Conservation (phyloP, 352 stramenopile genomes). For the Aphanomyces invadans region DNA sequence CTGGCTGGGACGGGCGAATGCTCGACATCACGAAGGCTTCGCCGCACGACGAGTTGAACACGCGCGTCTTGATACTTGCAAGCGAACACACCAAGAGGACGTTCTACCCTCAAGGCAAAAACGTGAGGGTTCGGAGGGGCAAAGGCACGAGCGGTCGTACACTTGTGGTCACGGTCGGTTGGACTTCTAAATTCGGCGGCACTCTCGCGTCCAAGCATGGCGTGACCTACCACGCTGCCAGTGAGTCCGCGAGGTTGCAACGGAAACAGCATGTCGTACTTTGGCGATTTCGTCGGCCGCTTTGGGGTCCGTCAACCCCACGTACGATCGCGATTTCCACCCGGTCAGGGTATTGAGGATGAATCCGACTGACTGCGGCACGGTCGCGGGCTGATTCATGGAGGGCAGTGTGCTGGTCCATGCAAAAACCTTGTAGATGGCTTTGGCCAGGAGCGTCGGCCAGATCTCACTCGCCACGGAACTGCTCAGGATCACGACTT, state of each 20-base stretch:
- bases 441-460: constrained; percentile 56
- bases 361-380: constrained; percentile 15
- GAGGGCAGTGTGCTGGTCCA: constrained; percentile 31
- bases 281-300: constrained; percentile 18
- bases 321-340: constrained; percentile 18
- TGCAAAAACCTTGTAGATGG: constrained; percentile 55
- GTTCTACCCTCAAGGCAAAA: constrained; percentile 6
- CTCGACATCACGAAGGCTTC: constrained; percentile 20
- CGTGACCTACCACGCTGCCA: constrained; percentile 12
- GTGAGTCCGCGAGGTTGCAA: too few species aligned
- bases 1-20: not conserved
- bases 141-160: not conserved
- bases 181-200: not conserved
- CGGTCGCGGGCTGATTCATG: constrained; percentile 2
- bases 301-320: constrained; percentile 9
- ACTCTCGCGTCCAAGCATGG: not conserved
- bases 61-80: constrained; percentile 1
- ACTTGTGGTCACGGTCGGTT: constrained; percentile 4
- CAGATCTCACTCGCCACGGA: constrained; percentile 58
- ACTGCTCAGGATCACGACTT: constrained; percentile 52
- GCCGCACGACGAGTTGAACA: constrained; percentile 19
- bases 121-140: not conserved
- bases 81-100: constrained; percentile 13
- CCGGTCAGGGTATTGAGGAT: constrained; percentile 17
- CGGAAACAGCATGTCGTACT: not conserved